Percentiles rank a stretch among this genome's conserved stretches.
Conservation (phyloP, 805 yeast species). For the Clavispora phyllophila region DNA sequence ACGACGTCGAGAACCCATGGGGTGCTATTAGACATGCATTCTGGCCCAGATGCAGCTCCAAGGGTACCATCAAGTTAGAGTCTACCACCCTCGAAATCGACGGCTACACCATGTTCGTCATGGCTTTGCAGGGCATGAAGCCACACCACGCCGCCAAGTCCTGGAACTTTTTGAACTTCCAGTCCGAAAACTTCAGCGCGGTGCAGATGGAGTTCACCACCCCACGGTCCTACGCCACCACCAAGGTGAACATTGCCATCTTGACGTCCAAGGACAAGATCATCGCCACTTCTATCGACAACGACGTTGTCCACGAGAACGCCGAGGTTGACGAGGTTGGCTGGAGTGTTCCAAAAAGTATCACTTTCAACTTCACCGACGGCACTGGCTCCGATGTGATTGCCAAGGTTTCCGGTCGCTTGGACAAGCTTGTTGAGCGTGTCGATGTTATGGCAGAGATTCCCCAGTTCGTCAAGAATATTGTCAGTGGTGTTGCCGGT, state of each 20-base stretch:
- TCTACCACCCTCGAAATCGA: constrained; percentile 33
- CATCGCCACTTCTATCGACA: constrained; percentile 58
- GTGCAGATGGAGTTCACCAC: constrained; percentile 94
- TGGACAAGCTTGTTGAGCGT: constrained; percentile 69
- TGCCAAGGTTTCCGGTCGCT: constrained; percentile 55
- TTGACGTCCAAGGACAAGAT: constrained; percentile 62
- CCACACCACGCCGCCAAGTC: constrained; percentile 98
- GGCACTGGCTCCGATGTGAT: constrained; percentile 35
- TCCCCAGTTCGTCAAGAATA: constrained; percentile 87
- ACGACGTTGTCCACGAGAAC: constrained; percentile 53
- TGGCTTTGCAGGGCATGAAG: constrained; percentile 98
- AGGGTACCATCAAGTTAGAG: constrained; percentile 56
- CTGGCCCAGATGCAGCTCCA: constrained; percentile 85
- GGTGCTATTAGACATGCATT: constrained; percentile 94
- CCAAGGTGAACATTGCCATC: constrained; percentile 77
- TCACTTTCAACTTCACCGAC: constrained; percentile 50
- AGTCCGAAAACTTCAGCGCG: constrained; percentile 66
- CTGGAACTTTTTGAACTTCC: constrained; percentile 93
- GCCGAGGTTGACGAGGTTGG: constrained; percentile 68
- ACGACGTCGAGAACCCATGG: constrained; percentile 83
- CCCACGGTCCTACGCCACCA: constrained; percentile 80
- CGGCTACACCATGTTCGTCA: constrained; percentile 73
- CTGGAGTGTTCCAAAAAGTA: constrained; percentile 79
- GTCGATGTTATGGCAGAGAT: constrained; percentile 98
- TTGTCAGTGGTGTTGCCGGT: constrained; percentile 92